Base-by-base conservation (phyloP, 495 filamentous ascomycete species). In the Rhypophila decipiens region DNA sequence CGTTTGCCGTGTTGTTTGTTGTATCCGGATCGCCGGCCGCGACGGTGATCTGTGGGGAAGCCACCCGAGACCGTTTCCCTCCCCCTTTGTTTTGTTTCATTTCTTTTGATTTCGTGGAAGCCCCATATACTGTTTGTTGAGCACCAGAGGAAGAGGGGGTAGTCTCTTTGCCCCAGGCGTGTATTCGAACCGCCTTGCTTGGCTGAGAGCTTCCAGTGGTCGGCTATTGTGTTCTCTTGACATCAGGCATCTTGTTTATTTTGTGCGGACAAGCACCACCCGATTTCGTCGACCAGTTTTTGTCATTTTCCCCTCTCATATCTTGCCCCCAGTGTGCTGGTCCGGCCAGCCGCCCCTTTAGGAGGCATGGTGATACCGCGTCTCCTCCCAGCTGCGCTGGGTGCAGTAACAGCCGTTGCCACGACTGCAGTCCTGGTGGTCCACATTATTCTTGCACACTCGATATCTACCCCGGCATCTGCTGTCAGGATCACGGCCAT, bases 401-500 rank as follows among this genome's bases (percentile, higher is more conserved):
- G 71, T 42, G 43, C 52, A 15, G 23, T 66, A 41, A 61, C 71
- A 29, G 44, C 65, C 11, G 38, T 73, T 10, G 60, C 71, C 3
- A 74, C 72, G 8, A 60, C 63, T 15, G 65, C 69, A 13, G 53
- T 61, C 21, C 29, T 74, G 18, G 59, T 59, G 24, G 55, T 71
- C 5, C 65, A 73, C 36, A 58, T 65, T 20, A 58, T 71, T 24
- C 55, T 75, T 21, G 67, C 70, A 7, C 60, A 51, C 15, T 69
- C 62, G 40, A 36, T 62, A 42, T 57, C 59, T 45, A 43, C 53
- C 29, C 50, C 56, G 5, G 33, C 57, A n/a, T 56, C 65, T 0
- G 42, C 68, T 3, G 61, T 65, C 18, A 53, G 57, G 44, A 51
- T 47, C 27, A 60, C 66, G 2, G 67, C 66, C 18, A 57, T 63